Evolutionary conservation across 805 yeast species (phyloP).

Genomic region (Metschnikowia anglica): DNA sequence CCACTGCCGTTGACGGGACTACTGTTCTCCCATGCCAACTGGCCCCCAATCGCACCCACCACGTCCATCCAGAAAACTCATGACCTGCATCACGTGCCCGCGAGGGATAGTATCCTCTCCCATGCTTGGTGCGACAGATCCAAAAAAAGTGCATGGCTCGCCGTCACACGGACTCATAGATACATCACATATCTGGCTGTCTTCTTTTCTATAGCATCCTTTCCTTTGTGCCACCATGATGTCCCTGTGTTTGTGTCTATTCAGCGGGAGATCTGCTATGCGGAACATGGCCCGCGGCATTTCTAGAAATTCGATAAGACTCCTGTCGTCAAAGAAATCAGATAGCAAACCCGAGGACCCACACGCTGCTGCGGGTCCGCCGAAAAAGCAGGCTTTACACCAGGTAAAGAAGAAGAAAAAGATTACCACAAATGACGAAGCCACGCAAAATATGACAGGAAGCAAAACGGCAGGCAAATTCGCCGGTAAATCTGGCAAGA

Average conservation of each 20-base stretch:
- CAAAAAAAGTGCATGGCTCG: background rate
- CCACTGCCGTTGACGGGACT: too few relatives aligned
- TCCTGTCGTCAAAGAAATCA: conserved; percentile 20
- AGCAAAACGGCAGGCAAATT: background rate
- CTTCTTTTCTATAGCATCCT: background rate
- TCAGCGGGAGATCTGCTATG: background rate
- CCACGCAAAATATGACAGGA: background rate
- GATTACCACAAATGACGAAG: conserved; percentile 6
- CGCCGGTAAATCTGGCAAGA: background rate
- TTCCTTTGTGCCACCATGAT: background rate
- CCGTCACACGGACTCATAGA: background rate
- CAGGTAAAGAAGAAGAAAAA: conserved; percentile 8
- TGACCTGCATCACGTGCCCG: background rate
- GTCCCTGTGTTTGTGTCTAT: conserved; percentile 7
- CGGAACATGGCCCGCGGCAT: conserved; percentile 1
- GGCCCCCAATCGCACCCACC: too few relatives aligned
- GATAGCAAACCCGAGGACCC: conserved; percentile 12
- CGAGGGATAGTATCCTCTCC: background rate
- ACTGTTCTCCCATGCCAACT: too few relatives aligned
- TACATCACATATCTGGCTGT: background rate
- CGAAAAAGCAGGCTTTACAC: conserved; percentile 7
- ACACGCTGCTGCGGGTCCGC: conserved; percentile 7
- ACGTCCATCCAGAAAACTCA: too few relatives aligned
- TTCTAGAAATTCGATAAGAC: conserved; percentile 10
- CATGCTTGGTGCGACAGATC: conserved; percentile 1